Percentiles rank a stretch among this genome's conserved stretches.
Conservation (phyloP, 2,329 filamentous ascomycete species). For the Exophiala calicioides region DNA sequence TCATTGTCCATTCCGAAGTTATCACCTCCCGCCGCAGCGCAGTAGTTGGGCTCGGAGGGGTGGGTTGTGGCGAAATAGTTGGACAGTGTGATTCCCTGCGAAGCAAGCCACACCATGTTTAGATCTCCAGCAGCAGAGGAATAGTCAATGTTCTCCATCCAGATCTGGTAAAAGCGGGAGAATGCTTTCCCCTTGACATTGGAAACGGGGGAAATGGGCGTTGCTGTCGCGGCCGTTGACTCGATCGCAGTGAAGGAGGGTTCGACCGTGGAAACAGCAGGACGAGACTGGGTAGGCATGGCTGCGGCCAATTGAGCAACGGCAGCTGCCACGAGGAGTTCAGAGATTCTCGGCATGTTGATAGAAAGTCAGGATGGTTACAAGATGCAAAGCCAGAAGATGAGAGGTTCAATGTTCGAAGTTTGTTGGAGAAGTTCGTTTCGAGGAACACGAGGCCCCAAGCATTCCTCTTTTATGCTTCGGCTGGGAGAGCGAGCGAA, state of each 20-base stretch:
- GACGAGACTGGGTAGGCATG: constrained; percentile 10
- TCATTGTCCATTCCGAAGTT: constrained; percentile 74
- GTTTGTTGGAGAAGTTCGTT: no score
- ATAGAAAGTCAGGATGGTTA: neutral
- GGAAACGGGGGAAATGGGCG: constrained; percentile 61
- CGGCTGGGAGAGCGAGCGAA: neutral
- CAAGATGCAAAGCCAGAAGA: neutral
- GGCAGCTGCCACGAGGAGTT: constrained; percentile 15
- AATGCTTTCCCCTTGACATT: constrained; percentile 71
- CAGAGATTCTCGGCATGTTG: constrained; percentile 15
- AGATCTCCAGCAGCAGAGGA: constrained; percentile 63
- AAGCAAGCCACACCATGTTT: constrained; percentile 52
- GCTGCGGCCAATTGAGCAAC: constrained; percentile 14
- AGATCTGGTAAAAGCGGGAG: constrained; percentile 70
- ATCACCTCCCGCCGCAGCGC: constrained; percentile 67
- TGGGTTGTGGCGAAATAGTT: constrained; percentile 67
- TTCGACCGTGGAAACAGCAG: constrained; percentile 18
- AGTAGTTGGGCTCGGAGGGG: constrained; percentile 75
- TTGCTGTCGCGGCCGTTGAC: constrained; percentile 54
- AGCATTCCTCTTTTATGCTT: constrained; percentile 16
- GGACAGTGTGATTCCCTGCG: constrained; percentile 62
- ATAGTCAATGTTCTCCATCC: constrained; percentile 75
- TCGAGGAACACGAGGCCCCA: no score
- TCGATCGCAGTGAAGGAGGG: constrained; percentile 30
- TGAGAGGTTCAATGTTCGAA: no score